Percentiles rank a stretch among this genome's conserved stretches.
Conservation (phyloP, 2,329 filamentous ascomycete genomes). For the Colletotrichum tabaci region DNA sequence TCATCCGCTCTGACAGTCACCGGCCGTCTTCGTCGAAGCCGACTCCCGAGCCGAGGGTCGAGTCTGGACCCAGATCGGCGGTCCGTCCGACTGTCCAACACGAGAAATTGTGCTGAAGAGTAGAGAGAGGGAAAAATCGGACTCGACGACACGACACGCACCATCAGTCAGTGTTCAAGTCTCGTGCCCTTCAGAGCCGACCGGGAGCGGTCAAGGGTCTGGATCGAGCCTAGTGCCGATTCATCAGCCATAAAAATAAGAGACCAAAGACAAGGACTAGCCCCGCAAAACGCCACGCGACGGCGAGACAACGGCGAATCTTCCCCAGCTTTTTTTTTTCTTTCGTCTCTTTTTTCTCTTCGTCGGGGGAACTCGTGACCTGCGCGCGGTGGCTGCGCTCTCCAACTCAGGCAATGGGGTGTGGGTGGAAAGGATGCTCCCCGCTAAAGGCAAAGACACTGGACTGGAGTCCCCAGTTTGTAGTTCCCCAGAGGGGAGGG, state of each 20-base stretch:
- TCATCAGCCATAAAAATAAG: slow-evolving; percentile 23
- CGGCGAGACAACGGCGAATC: slow-evolving; percentile 44
- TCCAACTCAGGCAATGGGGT: not conserved
- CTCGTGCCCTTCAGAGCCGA: not conserved
- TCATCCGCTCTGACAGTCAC: not conserved
- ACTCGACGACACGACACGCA: not conserved
- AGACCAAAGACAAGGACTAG: slow-evolving; percentile 5
- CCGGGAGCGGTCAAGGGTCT: slow-evolving; percentile 38
- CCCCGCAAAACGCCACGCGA: slow-evolving; percentile 45
- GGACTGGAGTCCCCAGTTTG: slow-evolving; percentile 24
- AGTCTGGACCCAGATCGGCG: slow-evolving; percentile 5
- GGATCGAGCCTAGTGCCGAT: slow-evolving; percentile 39
- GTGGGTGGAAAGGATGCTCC: slow-evolving; percentile 21
- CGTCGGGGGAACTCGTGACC: slow-evolving; percentile 20
- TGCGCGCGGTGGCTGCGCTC: slow-evolving; percentile 10
- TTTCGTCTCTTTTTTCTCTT: not conserved
- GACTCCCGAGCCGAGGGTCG: slow-evolving; percentile 11
- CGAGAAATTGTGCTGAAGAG: not conserved
- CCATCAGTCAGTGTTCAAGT: not conserved
- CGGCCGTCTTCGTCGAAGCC: not conserved
- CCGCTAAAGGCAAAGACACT: slow-evolving; percentile 22
- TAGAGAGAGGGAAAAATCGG: not conserved
- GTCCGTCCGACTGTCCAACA: not conserved
- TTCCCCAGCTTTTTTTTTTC: slow-evolving; percentile 34
- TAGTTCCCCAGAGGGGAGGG: slow-evolving; percentile 11